phyloP scores from a whole-genome alignment of 2,329 filamentous ascomycete species.

The Bipolaris bicolor region DNA sequence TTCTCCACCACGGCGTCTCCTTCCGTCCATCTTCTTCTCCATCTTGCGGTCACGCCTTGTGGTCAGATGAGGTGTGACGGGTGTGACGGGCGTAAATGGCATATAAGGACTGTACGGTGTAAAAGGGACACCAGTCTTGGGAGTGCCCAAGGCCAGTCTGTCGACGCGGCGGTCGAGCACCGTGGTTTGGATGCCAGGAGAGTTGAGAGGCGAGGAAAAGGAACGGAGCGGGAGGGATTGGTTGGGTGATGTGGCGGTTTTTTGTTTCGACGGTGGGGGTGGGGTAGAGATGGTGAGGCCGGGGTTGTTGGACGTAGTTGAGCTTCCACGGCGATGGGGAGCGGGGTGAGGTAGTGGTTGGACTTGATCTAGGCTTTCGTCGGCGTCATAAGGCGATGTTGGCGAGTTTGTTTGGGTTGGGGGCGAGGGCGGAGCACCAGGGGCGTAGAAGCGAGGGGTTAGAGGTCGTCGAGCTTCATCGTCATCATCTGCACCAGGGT shows the following conservation, averaged over 20 bases:
- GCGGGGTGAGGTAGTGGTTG: constrained; percentile 47
- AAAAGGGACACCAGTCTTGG: constrained; percentile 63
- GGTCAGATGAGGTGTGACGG: constrained; percentile 76
- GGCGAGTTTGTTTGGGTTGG: constrained; percentile 51
- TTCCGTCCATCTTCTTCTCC: constrained; percentile 65
- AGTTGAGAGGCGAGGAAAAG: constrained; percentile 34
- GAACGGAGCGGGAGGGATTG: constrained; percentile 46
- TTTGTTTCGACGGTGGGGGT: not conserved
- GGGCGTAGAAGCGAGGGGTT: constrained; percentile 61
- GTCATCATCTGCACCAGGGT: constrained; percentile 49
- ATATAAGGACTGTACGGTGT: constrained; percentile 82
- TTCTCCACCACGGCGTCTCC: constrained; percentile 56
- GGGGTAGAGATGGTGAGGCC: constrained; percentile 14
- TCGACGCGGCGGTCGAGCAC: constrained; percentile 49
- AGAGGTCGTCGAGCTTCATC: constrained; percentile 60
- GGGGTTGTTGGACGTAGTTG: constrained; percentile 15
- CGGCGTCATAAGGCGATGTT: constrained; percentile 38
- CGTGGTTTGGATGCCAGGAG: constrained; percentile 52
- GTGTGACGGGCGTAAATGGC: constrained; percentile 75
- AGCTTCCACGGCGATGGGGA: constrained; percentile 36
- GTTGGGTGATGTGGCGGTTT: constrained; percentile 21
- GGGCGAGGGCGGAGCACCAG: constrained; percentile 61
- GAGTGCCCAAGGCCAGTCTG: constrained; percentile 51
- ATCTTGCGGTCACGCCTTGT: constrained; percentile 73
- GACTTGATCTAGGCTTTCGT: constrained; percentile 44